A percentile compares a stretch with the other conserved stretches of the same genome.
These are phyloP conservation scores for Leishmania turanica DNA, from an alignment of 208 protist species.

Conservation along the genomic window DNA sequence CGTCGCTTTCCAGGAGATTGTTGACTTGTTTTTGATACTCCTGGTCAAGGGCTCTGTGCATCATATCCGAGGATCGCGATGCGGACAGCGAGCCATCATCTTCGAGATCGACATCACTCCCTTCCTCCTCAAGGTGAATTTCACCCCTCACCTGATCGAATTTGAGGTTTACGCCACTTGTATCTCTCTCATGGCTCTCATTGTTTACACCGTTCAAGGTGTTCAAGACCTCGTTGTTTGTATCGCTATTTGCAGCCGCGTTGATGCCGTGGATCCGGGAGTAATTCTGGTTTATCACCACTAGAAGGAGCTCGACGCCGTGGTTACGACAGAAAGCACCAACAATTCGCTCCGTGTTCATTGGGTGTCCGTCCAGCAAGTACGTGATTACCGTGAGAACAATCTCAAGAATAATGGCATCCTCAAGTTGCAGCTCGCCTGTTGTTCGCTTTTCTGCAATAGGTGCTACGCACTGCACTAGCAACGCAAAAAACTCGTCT, in stretches of 20 bases:
- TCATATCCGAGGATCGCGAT: slow-evolving; percentile 2
- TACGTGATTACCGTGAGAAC: slow-evolving; percentile 69
- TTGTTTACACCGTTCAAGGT: not conserved
- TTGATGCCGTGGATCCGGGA: slow-evolving; percentile 26
- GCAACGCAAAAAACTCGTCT: slow-evolving; percentile 83
- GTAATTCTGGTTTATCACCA: slow-evolving; percentile 88
- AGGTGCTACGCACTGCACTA: slow-evolving; percentile 79
- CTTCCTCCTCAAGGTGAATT: slow-evolving; percentile 9
- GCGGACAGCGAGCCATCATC: slow-evolving; percentile 5
- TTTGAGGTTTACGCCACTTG: not conserved
- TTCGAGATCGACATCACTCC: slow-evolving; percentile 28
- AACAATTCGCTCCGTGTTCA: slow-evolving; percentile 48
- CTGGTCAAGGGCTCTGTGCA: slow-evolving; percentile 15
- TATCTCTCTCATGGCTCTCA: not conserved
- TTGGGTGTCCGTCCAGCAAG: slow-evolving; percentile 52
- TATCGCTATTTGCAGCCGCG: not conserved
- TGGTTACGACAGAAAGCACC: slow-evolving; percentile 85
- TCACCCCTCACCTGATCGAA: not conserved
- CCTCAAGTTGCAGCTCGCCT: slow-evolving; percentile 47
- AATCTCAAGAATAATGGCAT: slow-evolving; percentile 79
- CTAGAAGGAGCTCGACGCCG: slow-evolving; percentile 82
- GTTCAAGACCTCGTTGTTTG: not conserved
- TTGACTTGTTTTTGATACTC: slow-evolving; percentile 60
- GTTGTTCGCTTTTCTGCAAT: slow-evolving; percentile 70
- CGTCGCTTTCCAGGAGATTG: slow-evolving; percentile 75